Evolutionary conservation across 129 eudicot genomes (phyloP).

Genomic region (Centrapalus pauciflorus): DNA sequence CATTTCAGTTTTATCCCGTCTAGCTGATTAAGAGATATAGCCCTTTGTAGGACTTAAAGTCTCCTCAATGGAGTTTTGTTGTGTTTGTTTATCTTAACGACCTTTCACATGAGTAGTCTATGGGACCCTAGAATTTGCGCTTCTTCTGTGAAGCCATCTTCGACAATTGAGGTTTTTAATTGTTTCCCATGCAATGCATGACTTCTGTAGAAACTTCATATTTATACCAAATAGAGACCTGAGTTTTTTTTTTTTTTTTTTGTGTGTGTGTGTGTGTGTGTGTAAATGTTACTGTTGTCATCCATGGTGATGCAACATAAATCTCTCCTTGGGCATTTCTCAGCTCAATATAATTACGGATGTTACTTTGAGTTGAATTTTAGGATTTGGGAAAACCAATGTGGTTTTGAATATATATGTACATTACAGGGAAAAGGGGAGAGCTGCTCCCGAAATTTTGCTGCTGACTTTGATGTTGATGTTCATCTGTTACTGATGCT

Average conservation of each 20-base stretch:
- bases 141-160: neutral
- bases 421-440: no score
- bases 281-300: slow-evolving; percentile 3
- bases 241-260: no score
- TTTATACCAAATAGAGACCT: slow-evolving; percentile 7
- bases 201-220: slow-evolving; percentile 10
- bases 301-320: slow-evolving; percentile 9
- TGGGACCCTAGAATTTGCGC: neutral
- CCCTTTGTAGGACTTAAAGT: neutral
- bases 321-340: no score
- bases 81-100: neutral
- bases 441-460: no score
- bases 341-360: no score
- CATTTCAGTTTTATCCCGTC: neutral
- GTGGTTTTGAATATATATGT: no score
- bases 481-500: no score
- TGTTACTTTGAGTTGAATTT: no score
- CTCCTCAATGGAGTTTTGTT: neutral
- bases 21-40: no score
- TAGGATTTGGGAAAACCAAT: no score
- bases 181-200: neutral
- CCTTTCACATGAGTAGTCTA: slow-evolving; percentile 8
- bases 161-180: neutral
- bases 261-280: no score
- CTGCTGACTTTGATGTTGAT: no score